Conservation (phyloP, 495 filamentous ascomycete genomes). For the Neurospora sp. region DNA sequence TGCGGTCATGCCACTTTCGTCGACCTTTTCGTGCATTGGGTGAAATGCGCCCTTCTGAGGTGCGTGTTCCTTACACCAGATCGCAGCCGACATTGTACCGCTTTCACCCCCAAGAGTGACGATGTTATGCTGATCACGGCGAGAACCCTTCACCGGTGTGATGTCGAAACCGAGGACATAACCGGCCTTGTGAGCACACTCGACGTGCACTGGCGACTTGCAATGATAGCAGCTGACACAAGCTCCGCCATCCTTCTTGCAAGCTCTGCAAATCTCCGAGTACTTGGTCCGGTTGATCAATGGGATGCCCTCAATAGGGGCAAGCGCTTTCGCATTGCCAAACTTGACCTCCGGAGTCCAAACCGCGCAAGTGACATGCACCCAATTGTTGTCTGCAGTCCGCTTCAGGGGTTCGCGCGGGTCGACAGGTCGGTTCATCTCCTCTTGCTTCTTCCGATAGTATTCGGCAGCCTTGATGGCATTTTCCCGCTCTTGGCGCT, state of each 20-base stretch:
- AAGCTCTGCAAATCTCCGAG: conserved; percentile 71
- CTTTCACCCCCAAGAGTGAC: conserved; percentile 66
- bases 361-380: conserved; percentile 87
- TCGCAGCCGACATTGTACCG: conserved; percentile 63
- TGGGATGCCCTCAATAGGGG: conserved; percentile 79
- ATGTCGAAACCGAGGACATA: conserved; percentile 85
- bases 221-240: conserved; percentile 79
- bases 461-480: conserved; percentile 61
- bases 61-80: conserved; percentile 86
- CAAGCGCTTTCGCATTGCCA: conserved; percentile 66
- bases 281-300: conserved; percentile 59
- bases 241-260: conserved; percentile 59
- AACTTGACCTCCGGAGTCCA: conserved; percentile 91
- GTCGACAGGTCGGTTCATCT: conserved; percentile 65
- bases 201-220: conserved; percentile 71
- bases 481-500: conserved; percentile 71
- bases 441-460: conserved; percentile 73
- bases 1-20: conserved; percentile 53
- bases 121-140: conserved; percentile 62
- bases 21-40: conserved; percentile 61
- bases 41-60: conserved; percentile 60
- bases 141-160: conserved; percentile 76
- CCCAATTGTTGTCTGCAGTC: conserved; percentile 93
- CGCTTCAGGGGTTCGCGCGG: conserved; percentile 89
- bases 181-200: conserved; percentile 75